phyloP scores from a whole-genome alignment of 2,329 filamentous ascomycete genomes.

The Apiospora hydei region DNA sequence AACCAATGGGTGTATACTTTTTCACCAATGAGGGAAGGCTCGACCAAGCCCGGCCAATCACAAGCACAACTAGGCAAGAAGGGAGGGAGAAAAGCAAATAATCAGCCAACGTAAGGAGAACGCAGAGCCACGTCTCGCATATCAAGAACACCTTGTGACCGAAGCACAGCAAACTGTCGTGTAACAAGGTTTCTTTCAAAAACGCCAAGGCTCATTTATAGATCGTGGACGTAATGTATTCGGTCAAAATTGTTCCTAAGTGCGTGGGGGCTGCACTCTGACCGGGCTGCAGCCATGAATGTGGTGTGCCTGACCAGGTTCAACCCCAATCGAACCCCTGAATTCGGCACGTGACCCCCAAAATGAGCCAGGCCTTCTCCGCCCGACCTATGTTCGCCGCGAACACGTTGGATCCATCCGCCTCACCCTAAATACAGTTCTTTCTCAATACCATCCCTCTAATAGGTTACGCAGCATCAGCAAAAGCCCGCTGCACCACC shows the following conservation, averaged over 20 bases:
- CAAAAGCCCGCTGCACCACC: background rate
- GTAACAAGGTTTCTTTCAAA: background rate
- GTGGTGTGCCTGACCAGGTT: background rate
- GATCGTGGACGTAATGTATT: background rate
- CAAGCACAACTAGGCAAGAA: background rate
- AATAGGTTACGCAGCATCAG: background rate
- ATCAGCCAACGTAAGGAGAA: slow-evolving; percentile 2
- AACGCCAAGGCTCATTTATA: background rate
- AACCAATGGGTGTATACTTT: background rate
- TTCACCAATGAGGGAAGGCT: background rate
- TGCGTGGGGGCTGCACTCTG: background rate
- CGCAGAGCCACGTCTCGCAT: slow-evolving; percentile 6
- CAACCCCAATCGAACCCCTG: background rate
- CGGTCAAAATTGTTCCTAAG: background rate
- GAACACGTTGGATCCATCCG: too few relatives aligned
- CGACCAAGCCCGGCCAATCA: background rate
- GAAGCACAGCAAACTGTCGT: background rate
- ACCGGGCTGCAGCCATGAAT: background rate
- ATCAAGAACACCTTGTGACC: slow-evolving; percentile 1
- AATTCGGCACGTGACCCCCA: slow-evolving; percentile 2
- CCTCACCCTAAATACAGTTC: too few relatives aligned
- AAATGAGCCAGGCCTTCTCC: background rate
- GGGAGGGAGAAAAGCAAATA: background rate
- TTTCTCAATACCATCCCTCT: background rate
- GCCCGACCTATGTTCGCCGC: background rate